Evolutionary conservation across 139 green algal species (phyloP), one percentile per base, ranked within the genome.

Genomic region (Tetradesmus obliquus): DNA sequence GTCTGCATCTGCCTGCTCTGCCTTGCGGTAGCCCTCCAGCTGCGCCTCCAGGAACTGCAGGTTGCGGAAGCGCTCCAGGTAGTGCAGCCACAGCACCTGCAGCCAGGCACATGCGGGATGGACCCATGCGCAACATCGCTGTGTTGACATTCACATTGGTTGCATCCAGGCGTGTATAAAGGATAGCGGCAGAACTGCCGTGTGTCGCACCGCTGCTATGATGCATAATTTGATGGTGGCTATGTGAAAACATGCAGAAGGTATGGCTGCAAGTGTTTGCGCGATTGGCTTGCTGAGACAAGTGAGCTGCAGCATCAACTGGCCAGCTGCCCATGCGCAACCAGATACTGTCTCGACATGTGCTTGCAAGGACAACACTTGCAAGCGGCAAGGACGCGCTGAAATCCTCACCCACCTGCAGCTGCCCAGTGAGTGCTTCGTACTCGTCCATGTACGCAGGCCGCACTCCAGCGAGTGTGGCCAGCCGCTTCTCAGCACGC

Each of bases 361-460:
- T 32, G 17, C 8, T 66, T 66, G 9, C 57, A 45, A 45, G 57
- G 57, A 71, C 66, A 76, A 24, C 15, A 45, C 32, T 45, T 45
- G 32, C 32, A 45, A n/a, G 66, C 66, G n/a, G 66, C 66, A 76
- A 19, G 2, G 66, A 20, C 17, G 66, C n/a, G 17, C 17, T 24
- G 66, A 6, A 19, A 3, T 76, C 17, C 17, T 4, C 13, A 9
- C 90, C 15, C 69, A 92, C 90, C 90, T 89, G 87, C 79, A 99
- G 93, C 93, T 98, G 94, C 10, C 53, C 93, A 90, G 97, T 93
- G 83, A 99, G 95, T 82, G 87, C 89, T 93, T 99, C 97, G 81
- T 97, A 97, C 93, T 99, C 96, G 85, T 97, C 97, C 94, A 98
- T 97, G 94, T 98, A 98, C 1, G 96, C 96, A 0, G 97, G 97